Percentiles rank a stretch among this genome's conserved stretches.
Conservation (phyloP, 164 flowering plant genomes). For the Vitis vinifera region DNA sequence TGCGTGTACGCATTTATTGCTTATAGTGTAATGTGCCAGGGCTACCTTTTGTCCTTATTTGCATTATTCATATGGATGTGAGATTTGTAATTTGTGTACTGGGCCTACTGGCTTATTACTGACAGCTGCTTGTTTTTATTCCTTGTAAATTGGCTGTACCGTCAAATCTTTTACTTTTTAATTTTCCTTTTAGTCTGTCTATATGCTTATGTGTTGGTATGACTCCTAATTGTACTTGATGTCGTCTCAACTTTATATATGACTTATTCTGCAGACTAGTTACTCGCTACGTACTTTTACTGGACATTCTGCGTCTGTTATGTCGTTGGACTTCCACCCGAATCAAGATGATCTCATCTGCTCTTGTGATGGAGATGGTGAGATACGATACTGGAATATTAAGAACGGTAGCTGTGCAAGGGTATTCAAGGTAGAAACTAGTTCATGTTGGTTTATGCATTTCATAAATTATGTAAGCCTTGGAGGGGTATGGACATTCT, state of each 20-base stretch:
- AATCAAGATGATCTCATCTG: conserved; percentile 70
- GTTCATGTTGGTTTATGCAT: background rate
- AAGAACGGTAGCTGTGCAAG: conserved; percentile 49
- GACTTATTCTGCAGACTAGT: conserved; percentile 46
- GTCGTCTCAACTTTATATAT: background rate
- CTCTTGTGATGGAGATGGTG: conserved; percentile 80
- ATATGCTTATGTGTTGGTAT: conserved; percentile 1
- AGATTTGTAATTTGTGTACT: no score
- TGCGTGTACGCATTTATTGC: no score
- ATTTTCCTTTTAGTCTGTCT: no score
- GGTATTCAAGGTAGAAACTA: conserved; percentile 53
- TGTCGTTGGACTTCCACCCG: conserved; percentile 85
- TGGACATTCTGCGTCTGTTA: conserved; percentile 72
- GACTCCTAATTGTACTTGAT: conserved; percentile 7
- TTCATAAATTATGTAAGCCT: no score
- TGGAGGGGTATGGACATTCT: background rate
- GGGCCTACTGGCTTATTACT: background rate
- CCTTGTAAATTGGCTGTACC: background rate
- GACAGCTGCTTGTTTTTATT: background rate
- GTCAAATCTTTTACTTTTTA: background rate
- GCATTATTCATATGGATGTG: no score
- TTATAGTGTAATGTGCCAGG: no score
- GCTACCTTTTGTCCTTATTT: no score
- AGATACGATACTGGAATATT: conserved; percentile 73
- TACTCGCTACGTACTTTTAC: conserved; percentile 63